These are phyloP conservation scores for Venturia asperata DNA, from an alignment of 2,329 filamentous ascomycete species.

Conservation along the genomic window DNA sequence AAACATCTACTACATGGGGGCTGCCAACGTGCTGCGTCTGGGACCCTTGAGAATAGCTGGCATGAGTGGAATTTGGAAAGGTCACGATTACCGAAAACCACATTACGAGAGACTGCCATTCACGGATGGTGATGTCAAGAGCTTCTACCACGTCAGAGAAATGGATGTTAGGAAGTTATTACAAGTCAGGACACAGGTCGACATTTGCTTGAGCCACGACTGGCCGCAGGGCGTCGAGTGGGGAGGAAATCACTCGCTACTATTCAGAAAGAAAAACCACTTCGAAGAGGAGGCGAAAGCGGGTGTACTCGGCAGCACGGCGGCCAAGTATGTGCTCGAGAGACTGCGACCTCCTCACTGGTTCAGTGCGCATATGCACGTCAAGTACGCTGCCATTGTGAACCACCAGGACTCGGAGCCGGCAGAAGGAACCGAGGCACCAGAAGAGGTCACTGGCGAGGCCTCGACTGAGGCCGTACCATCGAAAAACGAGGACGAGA, in stretches of 20 bases:
- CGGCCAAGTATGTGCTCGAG: constrained; percentile 74
- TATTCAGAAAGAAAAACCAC: constrained; percentile 67
- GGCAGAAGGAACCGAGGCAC: not conserved
- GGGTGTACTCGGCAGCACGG: constrained; percentile 70
- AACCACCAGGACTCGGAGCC: not conserved
- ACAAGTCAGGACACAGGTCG: constrained; percentile 76
- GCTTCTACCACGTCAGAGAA: constrained; percentile 84
- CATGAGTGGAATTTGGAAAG: constrained; percentile 92
- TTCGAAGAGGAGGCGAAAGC: constrained; percentile 70
- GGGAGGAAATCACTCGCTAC: constrained; percentile 58
- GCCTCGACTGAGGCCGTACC: not conserved
- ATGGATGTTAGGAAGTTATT: constrained; percentile 85
- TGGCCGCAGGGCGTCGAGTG: constrained; percentile 84
- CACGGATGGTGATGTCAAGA: constrained; percentile 64
- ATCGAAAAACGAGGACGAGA: constrained; percentile 29
- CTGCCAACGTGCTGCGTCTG: constrained; percentile 78
- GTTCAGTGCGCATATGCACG: constrained; percentile 87
- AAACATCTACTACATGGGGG: constrained; percentile 95
- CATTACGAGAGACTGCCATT: constrained; percentile 87
- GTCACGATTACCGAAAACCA: constrained; percentile 73
- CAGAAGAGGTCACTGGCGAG: not conserved
- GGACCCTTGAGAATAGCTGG: constrained; percentile 83
- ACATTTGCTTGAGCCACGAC: constrained; percentile 88
- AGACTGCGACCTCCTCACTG: constrained; percentile 75
- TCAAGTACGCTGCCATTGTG: constrained; percentile 64